Base-by-base conservation (phyloP, 192 early-diverging fungal genomes). In the Coemansia erecta region DNA sequence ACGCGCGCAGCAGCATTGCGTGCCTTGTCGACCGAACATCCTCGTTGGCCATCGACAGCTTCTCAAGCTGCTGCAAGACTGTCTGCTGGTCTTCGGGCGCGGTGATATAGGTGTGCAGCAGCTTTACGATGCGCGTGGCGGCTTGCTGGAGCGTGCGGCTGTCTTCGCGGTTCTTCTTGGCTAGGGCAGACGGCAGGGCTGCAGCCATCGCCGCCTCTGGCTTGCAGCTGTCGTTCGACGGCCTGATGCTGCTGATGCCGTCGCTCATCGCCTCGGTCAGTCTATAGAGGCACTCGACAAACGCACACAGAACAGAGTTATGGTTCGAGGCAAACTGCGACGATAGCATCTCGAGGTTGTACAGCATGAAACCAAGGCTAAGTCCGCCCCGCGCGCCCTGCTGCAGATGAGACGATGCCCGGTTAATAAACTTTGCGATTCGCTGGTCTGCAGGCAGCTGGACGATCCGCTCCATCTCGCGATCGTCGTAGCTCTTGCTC, bases 281-380 rank as follows among this genome's bases (percentile, higher is more conserved):
- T 24, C 51, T 66, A 17, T 73, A 73, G 41, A 79, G 42, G 11
- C 66, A 70, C 66, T 79, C 77, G 46, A 70, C 57, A 70, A 79
- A 73, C 17, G 77, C 77, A 41, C 77, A 79, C 21, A 79, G 58
- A 8, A 79, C 56, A 0, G 77, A 59, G 0, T 44, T 50, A 49
- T 70, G 77, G 52, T 60, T 68, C 12, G 77, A 61, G 15, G 66
- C 56, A 62, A 70, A 79, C 61, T 61, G 57, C 13, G 68, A 56
- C 9, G 77, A 62, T 24, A 65, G 57, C 12, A 58, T 39, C 43
- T 79, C 66, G 8, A 79, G 47, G 12, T 73, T 79, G 57, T 68
- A 63, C 70, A 79, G 52, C 77, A 79, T 79, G 39, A 79, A 79
- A 10, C 77, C 77, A 19, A 70, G 60, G 23, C 60, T 79, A 26